Evolutionary conservation across 177 flowering plant species (phyloP).

Genomic region (Vitis hybrid): DNA sequence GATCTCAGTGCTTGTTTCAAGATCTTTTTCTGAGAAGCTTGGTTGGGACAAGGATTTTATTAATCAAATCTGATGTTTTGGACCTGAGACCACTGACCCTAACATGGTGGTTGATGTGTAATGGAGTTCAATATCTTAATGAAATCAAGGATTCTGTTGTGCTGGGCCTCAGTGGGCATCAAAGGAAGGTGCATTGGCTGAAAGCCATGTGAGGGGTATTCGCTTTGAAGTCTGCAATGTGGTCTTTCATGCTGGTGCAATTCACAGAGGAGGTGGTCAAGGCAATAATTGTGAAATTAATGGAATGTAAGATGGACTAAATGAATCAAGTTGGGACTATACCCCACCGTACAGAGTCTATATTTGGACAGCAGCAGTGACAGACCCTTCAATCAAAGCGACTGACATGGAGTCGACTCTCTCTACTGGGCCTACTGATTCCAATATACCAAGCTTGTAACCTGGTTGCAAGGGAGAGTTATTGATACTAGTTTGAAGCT

Average conservation of each 20-base stretch:
- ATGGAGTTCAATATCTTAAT: slow-evolving; percentile 36
- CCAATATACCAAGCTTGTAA: too few species aligned
- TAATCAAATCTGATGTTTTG: slow-evolving; percentile 31
- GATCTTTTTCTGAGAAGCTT: slow-evolving; percentile 30
- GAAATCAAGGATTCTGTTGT: slow-evolving; percentile 39
- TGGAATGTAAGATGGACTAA: too few species aligned
- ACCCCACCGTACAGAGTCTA: too few species aligned
- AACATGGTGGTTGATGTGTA: slow-evolving; percentile 42
- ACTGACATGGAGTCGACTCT: too few species aligned
- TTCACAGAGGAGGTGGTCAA: slow-evolving; percentile 40
- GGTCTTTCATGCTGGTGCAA: slow-evolving; percentile 41
- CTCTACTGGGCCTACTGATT: too few species aligned
- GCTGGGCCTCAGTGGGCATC: slow-evolving; percentile 41
- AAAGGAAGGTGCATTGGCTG: slow-evolving; percentile 36
- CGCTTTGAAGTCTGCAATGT: slow-evolving; percentile 40
- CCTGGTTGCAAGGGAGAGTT: too few species aligned
- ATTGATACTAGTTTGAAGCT: too few species aligned
- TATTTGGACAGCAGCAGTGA: too few species aligned
- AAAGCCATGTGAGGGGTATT: slow-evolving; percentile 35
- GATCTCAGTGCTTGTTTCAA: slow-evolving; percentile 29
- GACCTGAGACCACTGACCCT: slow-evolving; percentile 38
- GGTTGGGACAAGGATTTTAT: slow-evolving; percentile 37
- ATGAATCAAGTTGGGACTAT: too few species aligned
- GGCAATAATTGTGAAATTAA: not conserved
- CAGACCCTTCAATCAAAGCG: too few species aligned